Evolutionary conservation across 805 yeast species (phyloP).

Genomic region (Ogataea wickerhamii): DNA sequence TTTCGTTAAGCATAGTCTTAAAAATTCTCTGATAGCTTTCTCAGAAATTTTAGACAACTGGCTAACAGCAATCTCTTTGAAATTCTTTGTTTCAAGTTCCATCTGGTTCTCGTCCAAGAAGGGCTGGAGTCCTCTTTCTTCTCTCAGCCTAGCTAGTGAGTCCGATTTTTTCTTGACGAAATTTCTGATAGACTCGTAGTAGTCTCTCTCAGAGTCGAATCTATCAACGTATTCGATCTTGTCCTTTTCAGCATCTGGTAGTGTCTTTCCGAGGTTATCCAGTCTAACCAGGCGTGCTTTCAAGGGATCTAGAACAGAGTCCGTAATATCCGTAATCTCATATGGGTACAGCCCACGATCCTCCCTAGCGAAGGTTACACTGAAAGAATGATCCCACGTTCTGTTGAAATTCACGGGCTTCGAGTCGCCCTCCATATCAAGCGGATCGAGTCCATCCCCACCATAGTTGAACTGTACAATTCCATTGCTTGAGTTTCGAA

Average conservation of each 20-base stretch:
- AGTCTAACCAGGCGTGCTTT: constrained; percentile 57
- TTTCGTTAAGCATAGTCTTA: constrained; percentile 73
- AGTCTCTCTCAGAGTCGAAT: constrained; percentile 81
- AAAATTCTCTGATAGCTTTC: constrained; percentile 56
- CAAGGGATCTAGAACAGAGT: constrained; percentile 56
- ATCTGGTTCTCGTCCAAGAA: constrained; percentile 41
- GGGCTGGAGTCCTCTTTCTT: constrained; percentile 41
- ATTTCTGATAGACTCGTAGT: constrained; percentile 69
- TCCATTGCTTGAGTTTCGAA: constrained; percentile 92
- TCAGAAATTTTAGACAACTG: constrained; percentile 68
- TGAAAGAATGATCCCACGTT: constrained; percentile 90
- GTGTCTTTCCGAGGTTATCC: constrained; percentile 66
- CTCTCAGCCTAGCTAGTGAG: constrained; percentile 54
- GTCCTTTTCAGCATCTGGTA: constrained; percentile 41
- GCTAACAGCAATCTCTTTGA: constrained; percentile 45
- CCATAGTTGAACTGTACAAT: constrained; percentile 97
- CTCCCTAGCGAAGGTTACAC: constrained; percentile 57
- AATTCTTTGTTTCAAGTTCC: constrained; percentile 16
- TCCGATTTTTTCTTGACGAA: constrained; percentile 58
- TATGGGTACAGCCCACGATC: constrained; percentile 66
- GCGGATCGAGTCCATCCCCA: constrained; percentile 97
- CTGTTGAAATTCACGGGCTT: constrained; percentile 89
- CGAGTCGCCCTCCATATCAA: constrained; percentile 99
- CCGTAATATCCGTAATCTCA: constrained; percentile 55
- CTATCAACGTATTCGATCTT: constrained; percentile 73